These are phyloP conservation scores for Candida hungchunana DNA, from an alignment of 805 yeast species.

Conservation along the genomic window DNA sequence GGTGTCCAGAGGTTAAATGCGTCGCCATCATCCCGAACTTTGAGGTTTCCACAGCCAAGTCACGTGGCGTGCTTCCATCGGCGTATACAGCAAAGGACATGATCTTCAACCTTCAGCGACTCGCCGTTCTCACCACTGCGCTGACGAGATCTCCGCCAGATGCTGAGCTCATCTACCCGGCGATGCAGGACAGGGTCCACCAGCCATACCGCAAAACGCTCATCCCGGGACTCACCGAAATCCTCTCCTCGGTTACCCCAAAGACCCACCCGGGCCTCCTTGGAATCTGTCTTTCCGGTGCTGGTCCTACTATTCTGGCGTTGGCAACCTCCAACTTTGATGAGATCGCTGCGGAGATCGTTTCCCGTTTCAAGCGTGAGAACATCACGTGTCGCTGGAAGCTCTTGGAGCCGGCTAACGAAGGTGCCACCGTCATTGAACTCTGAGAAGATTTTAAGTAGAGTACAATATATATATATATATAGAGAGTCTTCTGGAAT, in stretches of 20 bases:
- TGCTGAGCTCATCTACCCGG: constrained; percentile 77
- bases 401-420: constrained; percentile 78
- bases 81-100: constrained; percentile 76
- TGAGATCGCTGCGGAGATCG: constrained; percentile 71
- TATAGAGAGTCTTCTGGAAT: no score
- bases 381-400: constrained; percentile 76
- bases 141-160: constrained; percentile 82
- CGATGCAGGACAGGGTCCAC: constrained; percentile 96
- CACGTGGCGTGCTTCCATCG: constrained; percentile 85
- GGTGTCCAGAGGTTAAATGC: constrained; percentile 81
- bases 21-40: constrained; percentile 90
- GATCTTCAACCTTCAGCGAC: constrained; percentile 87
- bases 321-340: constrained; percentile 89
- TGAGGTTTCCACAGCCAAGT: constrained; percentile 88
- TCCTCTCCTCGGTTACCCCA: constrained; percentile 77
- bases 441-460: constrained; percentile 1
- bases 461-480: no score
- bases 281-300: constrained; percentile 95
- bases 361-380: constrained; percentile 61
- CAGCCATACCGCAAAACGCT: constrained; percentile 94
- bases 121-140: constrained; percentile 90
- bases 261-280: constrained; percentile 76
- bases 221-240: constrained; percentile 87
- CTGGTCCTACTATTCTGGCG: constrained; percentile 96
- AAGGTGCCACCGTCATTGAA: constrained; percentile 68